Base-by-base conservation (phyloP, 108 stramenopile genomes). In the Cyclostephanos invisitatus region DNA sequence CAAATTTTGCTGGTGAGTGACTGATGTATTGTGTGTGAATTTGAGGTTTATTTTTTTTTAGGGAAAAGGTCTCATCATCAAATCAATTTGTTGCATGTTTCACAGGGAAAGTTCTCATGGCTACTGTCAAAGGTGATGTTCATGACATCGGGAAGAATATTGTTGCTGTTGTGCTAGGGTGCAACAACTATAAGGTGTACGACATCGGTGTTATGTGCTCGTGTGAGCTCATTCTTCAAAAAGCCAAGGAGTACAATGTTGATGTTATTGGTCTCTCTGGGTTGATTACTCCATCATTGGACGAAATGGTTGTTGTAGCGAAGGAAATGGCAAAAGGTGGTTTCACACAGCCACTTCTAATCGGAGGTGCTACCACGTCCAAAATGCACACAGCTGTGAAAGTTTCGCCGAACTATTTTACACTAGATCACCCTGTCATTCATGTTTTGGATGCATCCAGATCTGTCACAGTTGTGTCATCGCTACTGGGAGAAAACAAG, bases 71-170 rank as follows among this genome's bases (percentile, higher is more conserved):
- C 44, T 40, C 40, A 40, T 11, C 40, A 40, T 11, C 14, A 14
- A 2, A 46, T 15, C 3, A 15, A 25, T 4, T 27, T 9, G 25
- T 54, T 54, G 9, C 22, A 22, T 6, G 11, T 54, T 62, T 47
- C 42, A 18, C 69, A 82, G 94, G 98, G n/a, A 96, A 94, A 76
- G 94, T 99, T 36, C 85, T 99, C 9, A 98, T 99, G 86, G 99
- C 99, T 17, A 99, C 99, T 25, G 99, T 99, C 15, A 98, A 98
- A 78, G 99, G 99, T 38, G 99, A 99, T 78, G 99, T 99, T 25
- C 99, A 99, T 81, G 99, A 99, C 69, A 99, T 99, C 64, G 99
- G 99, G 61, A 99, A 99, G 84, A 99, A 99, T 83, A 99, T 99
- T 80, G 98, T 98, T 44, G 92, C 96, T 53, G 98, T 99, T 40